Evolutionary conservation across 192 early-diverging fungal species (phyloP).

Genomic region (Chytriomyces confervae): DNA sequence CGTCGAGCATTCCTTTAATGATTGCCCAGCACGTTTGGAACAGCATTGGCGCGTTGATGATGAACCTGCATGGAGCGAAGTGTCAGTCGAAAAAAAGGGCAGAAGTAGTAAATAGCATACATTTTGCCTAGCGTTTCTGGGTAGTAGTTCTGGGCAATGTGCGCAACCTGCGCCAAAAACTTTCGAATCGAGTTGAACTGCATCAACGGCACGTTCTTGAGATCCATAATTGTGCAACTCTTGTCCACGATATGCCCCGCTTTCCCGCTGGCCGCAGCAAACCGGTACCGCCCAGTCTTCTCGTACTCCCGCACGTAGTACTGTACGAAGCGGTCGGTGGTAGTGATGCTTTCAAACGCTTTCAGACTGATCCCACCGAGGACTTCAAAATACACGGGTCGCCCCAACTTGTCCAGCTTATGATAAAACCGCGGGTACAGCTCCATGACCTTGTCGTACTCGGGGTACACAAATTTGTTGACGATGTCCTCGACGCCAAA

Average conservation of each 20-base stretch:
- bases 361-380: constrained; percentile 68
- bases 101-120: constrained; percentile 40
- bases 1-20: constrained; percentile 43
- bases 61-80: constrained; percentile 17
- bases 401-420: constrained; percentile 82
- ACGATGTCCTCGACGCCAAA: constrained; percentile 59
- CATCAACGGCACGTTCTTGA: constrained; percentile 77
- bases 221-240: constrained; percentile 84
- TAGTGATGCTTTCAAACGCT: constrained; percentile 60
- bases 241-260: constrained; percentile 68
- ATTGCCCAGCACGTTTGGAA: constrained; percentile 60
- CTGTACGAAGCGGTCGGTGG: constrained; percentile 63
- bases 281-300: constrained; percentile 64
- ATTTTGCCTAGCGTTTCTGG: constrained; percentile 84
- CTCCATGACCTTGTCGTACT: constrained; percentile 58
- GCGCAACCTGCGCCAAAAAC: constrained; percentile 66
- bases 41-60: constrained; percentile 85
- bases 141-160: constrained; percentile 87
- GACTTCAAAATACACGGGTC: constrained; percentile 88
- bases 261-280: constrained; percentile 73
- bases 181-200: constrained; percentile 68
- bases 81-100: not conserved
- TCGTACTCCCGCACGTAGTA: constrained; percentile 73
- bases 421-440: constrained; percentile 78
- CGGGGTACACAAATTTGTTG: constrained; percentile 60